Conservation (phyloP, 2,329 filamentous ascomycete genomes). For the Acephala macrosclerotiorum region DNA sequence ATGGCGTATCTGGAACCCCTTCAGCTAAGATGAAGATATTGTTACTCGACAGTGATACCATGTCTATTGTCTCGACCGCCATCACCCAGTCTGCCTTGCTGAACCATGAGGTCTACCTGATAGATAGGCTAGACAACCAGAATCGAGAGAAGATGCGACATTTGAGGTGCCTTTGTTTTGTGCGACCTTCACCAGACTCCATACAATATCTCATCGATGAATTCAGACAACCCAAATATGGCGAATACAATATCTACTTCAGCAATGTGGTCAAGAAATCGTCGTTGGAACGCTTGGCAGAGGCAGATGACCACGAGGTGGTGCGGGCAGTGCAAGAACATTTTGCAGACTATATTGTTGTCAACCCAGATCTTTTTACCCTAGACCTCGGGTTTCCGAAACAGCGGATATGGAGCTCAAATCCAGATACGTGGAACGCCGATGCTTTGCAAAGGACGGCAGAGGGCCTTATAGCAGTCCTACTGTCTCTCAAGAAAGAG, state of each 20-base stretch:
- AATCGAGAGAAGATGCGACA: constrained; percentile 98
- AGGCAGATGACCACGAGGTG: constrained; percentile 97
- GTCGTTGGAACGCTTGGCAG: constrained; percentile 88
- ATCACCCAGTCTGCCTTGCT: constrained; percentile 94
- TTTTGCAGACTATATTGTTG: constrained; percentile 93
- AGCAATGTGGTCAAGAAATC: constrained; percentile 99
- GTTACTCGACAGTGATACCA: constrained; percentile 90
- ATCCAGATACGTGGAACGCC: constrained; percentile 87
- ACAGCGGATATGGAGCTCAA: constrained; percentile 81
- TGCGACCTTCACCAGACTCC: constrained; percentile 90
- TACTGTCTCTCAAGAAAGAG: constrained; percentile 95
- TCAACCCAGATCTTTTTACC: constrained; percentile 93
- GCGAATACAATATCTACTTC: constrained; percentile 96
- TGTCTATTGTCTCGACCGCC: constrained; percentile 91
- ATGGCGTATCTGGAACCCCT: constrained; percentile 69
- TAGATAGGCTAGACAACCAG: constrained; percentile 90
- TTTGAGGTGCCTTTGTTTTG: constrained; percentile 89
- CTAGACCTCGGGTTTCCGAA: constrained; percentile 76
- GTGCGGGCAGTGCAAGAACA: constrained; percentile 94
- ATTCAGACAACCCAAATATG: constrained; percentile 93
- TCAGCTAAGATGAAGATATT: constrained; percentile 98
- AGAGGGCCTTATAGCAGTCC: constrained; percentile 83
- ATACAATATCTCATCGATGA: constrained; percentile 96
- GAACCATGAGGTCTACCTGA: constrained; percentile 97
- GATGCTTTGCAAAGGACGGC: constrained; percentile 87